These are phyloP conservation scores for Cordyceps militaris DNA, from an alignment of 2,329 filamentous ascomycete genomes.

Conservation along the genomic window DNA sequence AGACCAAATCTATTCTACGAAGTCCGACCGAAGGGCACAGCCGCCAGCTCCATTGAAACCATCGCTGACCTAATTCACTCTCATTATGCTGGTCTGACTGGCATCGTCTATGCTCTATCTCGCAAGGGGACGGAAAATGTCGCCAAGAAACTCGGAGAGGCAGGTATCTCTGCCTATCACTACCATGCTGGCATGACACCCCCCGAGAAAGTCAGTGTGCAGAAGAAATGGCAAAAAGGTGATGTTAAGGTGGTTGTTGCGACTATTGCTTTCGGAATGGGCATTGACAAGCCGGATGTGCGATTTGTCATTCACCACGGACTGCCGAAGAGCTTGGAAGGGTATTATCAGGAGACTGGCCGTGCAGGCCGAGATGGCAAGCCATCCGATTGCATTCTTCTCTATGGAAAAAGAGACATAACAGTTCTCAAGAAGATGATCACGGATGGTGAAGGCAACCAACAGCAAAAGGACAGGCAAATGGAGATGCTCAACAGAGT, in stretches of 20 bases:
- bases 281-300: conserved; percentile 97
- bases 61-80: conserved; percentile 62
- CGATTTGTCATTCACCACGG: conserved; percentile 93
- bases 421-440: conserved; percentile 73
- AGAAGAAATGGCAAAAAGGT: conserved; percentile 77
- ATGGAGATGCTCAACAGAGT: conserved; percentile 79
- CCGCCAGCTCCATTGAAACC: conserved; percentile 33
- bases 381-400: conserved; percentile 82
- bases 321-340: conserved; percentile 90
- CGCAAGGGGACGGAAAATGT: conserved; percentile 75
- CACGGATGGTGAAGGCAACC: conserved; percentile 65
- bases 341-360: conserved; percentile 97
- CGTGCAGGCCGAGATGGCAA: conserved; percentile 88
- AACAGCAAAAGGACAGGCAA: conserved; percentile 77
- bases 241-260: conserved; percentile 84
- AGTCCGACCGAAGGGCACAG: conserved; percentile 64
- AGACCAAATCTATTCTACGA: conserved; percentile 91
- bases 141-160: conserved; percentile 58
- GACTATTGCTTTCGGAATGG: conserved; percentile 98
- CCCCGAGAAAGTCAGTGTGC: conserved; percentile 61
- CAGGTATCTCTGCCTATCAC: conserved; percentile 66
- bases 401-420: conserved; percentile 75
- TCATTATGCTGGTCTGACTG: conserved; percentile 65
- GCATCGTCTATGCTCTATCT: conserved; percentile 91
- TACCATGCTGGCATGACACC: conserved; percentile 78